Percentiles rank a stretch among this genome's conserved stretches.
phyloP scores from a whole-genome alignment of 1,139 yeast genomes.

The Saccharomycopsis crataegensis region DNA sequence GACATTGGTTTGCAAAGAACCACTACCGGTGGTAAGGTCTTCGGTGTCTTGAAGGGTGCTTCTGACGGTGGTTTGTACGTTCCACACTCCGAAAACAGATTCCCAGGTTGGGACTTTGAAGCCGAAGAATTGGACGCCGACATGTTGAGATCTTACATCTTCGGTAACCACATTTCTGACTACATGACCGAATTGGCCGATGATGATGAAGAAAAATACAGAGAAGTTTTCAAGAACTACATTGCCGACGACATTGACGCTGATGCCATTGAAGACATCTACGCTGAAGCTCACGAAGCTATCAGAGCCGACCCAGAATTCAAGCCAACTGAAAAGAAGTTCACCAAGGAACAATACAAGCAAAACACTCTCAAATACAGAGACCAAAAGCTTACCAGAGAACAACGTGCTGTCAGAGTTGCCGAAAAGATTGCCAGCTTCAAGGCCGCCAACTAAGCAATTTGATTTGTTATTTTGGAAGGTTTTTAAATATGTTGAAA shows the following conservation, averaged over 20 bases:
- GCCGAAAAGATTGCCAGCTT: slow-evolving; percentile 89
- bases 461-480: slow-evolving; percentile 21
- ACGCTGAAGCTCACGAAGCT: slow-evolving; percentile 88
- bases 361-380: slow-evolving; percentile 93
- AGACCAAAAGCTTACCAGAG: slow-evolving; percentile 82
- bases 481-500: too few relatives aligned
- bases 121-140: slow-evolving; percentile 97
- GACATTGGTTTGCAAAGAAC: slow-evolving; percentile 99
- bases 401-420: slow-evolving; percentile 83
- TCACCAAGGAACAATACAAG: slow-evolving; percentile 97
- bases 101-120: slow-evolving; percentile 99
- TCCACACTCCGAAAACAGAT: slow-evolving; percentile 99
- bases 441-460: slow-evolving; percentile 49
- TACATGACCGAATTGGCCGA: slow-evolving; percentile 99
- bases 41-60: slow-evolving; percentile 99
- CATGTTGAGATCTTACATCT: slow-evolving; percentile 96
- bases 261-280: slow-evolving; percentile 92
- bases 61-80: slow-evolving; percentile 99
- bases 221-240: slow-evolving; percentile 93
- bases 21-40: slow-evolving; percentile 99
- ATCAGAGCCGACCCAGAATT: slow-evolving; percentile 94
- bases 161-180: slow-evolving; percentile 99
- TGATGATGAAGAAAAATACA: slow-evolving; percentile 99
- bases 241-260: slow-evolving; percentile 96
- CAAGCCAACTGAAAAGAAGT: slow-evolving; percentile 89